Conservation (phyloP, 2,329 filamentous ascomycete genomes). For the Catunica adiposa region DNA sequence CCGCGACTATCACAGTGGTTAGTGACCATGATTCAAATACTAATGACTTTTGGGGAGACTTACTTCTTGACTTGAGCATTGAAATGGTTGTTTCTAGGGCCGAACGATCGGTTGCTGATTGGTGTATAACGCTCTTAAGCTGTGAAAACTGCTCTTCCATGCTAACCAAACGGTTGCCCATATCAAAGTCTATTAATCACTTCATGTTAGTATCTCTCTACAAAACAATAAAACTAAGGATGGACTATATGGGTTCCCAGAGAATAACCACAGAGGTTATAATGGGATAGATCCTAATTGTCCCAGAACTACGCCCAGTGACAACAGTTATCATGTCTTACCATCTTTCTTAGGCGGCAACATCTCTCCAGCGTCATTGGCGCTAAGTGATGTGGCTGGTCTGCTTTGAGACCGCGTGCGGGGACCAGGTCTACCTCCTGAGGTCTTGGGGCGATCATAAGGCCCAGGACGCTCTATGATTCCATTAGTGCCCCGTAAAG, state of each 20-base stretch:
- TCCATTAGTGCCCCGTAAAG: slow-evolving; percentile 21
- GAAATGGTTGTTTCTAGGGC: slow-evolving; percentile 59
- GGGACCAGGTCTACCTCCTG: slow-evolving; percentile 21
- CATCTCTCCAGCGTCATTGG: background rate
- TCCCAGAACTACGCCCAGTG: background rate
- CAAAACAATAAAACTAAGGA: slow-evolving; percentile 29
- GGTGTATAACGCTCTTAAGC: slow-evolving; percentile 56
- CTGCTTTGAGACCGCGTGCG: slow-evolving; percentile 11
- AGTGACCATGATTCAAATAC: background rate
- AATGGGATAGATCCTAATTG: background rate
- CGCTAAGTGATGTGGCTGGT: slow-evolving; percentile 4
- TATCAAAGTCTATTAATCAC: slow-evolving; percentile 56
- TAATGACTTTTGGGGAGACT: slow-evolving; percentile 18
- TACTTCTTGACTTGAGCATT: slow-evolving; percentile 59
- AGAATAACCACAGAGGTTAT: no score
- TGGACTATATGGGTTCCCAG: no score
- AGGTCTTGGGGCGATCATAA: slow-evolving; percentile 34
- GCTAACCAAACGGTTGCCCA: slow-evolving; percentile 56
- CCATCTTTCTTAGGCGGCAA: slow-evolving; percentile 2
- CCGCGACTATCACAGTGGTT: slow-evolving; percentile 25
- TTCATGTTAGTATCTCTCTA: slow-evolving; percentile 56
- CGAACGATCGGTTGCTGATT: slow-evolving; percentile 49
- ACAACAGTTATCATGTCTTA: background rate
- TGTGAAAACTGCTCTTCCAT: slow-evolving; percentile 60
- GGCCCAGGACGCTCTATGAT: slow-evolving; percentile 35